Conservation (phyloP, 2,329 filamentous ascomycete species). For the Fusarium tuaranense region DNA sequence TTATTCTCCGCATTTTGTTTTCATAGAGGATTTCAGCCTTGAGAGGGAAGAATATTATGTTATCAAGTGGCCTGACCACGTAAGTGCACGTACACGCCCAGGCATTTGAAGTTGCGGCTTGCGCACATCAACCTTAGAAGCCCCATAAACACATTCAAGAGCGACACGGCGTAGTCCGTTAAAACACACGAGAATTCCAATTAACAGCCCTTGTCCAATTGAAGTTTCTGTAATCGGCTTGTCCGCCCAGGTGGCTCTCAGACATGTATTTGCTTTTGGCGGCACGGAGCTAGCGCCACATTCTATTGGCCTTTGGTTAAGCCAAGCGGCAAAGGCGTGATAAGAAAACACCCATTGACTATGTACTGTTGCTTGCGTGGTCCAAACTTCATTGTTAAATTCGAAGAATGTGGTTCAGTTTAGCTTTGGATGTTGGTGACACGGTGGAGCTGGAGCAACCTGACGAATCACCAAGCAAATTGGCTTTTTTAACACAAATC, state of each 20-base stretch:
- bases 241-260: not conserved
- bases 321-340: not conserved
- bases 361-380: not conserved
- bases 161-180: not conserved
- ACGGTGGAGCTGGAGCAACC: not conserved
- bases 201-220: not conserved
- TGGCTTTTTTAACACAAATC: not conserved
- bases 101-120: not conserved
- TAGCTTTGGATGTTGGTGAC: not conserved
- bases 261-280: not conserved
- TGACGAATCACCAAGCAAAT: not conserved
- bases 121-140: not conserved
- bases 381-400: not conserved
- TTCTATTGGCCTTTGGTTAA: not conserved
- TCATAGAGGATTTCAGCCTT: not conserved
- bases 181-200: not conserved
- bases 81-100: not conserved
- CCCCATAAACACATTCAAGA: not conserved
- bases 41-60: not conserved
- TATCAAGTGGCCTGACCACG: not conserved
- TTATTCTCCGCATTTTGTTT: not conserved
- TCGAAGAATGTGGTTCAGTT: not conserved
- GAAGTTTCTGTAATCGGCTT: not conserved
- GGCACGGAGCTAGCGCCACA: not conserved
- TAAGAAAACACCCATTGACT: not conserved